These are phyloP conservation scores for Astrephomene gubernaculifera DNA, from an alignment of 139 green algal species.

Conservation along the genomic window DNA sequence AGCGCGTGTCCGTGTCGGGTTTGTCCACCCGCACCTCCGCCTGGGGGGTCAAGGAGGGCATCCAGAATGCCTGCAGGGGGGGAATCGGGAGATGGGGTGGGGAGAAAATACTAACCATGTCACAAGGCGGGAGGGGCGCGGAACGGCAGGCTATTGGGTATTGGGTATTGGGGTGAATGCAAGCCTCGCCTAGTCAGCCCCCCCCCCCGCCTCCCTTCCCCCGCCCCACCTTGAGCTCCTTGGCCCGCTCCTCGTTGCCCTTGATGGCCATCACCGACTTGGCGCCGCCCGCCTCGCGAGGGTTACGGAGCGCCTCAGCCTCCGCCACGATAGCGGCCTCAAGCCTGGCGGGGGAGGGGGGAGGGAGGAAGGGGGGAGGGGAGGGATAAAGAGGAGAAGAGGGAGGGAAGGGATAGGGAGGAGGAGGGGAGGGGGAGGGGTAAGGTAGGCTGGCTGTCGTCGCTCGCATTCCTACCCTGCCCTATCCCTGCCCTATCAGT, in stretches of 20 bases:
- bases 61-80: conserved; percentile 81
- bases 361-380: not conserved
- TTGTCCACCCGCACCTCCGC: conserved; percentile 70
- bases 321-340: conserved; percentile 57
- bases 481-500: too few species aligned
- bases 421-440: too few species aligned
- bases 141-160: too few species aligned
- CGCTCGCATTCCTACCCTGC: too few species aligned
- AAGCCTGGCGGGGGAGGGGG: conserved; percentile 37
- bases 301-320: conserved; percentile 42
- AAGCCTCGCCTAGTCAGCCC: too few species aligned
- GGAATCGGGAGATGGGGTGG: not conserved
- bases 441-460: too few species aligned
- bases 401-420: too few species aligned
- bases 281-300: conserved; percentile 31
- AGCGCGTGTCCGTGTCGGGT: conserved; percentile 79
- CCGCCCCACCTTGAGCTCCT: conserved; percentile 65
- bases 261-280: conserved; percentile 76
- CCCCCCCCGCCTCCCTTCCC: not conserved
- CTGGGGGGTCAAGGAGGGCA: conserved; percentile 71
- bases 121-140: too few species aligned
- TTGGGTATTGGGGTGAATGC: too few species aligned
- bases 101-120: too few species aligned
- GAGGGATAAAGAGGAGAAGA: too few species aligned
- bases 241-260: conserved; percentile 78